phyloP scores from a whole-genome alignment of 495 filamentous ascomycete species.

The Glarea lozoyensis region DNA sequence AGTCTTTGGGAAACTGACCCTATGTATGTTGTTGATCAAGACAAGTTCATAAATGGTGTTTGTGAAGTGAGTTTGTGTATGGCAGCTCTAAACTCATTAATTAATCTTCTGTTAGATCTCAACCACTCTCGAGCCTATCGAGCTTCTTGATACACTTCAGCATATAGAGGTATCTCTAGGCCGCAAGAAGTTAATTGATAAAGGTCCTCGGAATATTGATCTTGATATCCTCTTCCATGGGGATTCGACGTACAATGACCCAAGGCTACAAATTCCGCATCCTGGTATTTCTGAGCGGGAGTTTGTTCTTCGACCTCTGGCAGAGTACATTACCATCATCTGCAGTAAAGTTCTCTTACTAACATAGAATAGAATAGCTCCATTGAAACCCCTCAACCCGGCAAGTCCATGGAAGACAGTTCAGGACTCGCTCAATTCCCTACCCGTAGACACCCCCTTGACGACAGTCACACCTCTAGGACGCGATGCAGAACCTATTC shows the following conservation, averaged over 20 bases:
- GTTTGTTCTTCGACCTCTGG: constrained; percentile 84
- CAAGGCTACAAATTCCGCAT: constrained; percentile 78
- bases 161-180: constrained; percentile 71
- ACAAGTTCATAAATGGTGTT: constrained; percentile 82
- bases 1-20: constrained; percentile 88
- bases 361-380: constrained; percentile 45
- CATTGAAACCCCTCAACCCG: constrained; percentile 42
- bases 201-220: constrained; percentile 89
- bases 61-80: constrained; percentile 62
- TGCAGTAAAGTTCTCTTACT: neutral
- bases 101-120: constrained; percentile 52
- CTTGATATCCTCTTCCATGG: constrained; percentile 90
- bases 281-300: constrained; percentile 79
- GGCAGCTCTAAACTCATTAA: neutral
- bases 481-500: constrained; percentile 45
- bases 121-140: constrained; percentile 65
- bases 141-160: constrained; percentile 72
- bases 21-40: constrained; percentile 92
- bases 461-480: constrained; percentile 65
- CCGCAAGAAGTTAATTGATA: constrained; percentile 76
- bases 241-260: constrained; percentile 50
- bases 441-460: constrained; percentile 43
- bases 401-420: constrained; percentile 39
- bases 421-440: constrained; percentile 53
- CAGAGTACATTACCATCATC: constrained; percentile 60